Percentiles rank a stretch among this genome's conserved stretches.
phyloP scores from a whole-genome alignment of 495 filamentous ascomycete species.

The Podospora conica region DNA sequence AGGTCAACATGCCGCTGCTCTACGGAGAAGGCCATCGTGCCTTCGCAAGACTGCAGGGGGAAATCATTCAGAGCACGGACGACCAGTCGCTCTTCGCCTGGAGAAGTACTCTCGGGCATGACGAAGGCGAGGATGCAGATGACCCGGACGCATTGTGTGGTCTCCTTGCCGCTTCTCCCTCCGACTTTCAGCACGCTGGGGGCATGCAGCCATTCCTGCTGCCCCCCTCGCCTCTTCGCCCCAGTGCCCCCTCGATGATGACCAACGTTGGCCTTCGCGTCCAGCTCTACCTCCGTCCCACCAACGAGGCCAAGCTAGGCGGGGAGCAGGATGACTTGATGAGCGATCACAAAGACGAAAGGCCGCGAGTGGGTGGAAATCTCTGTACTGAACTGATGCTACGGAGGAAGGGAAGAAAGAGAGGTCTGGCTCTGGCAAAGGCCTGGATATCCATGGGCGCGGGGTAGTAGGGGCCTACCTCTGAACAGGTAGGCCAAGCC shows the following conservation, averaged over 20 bases:
- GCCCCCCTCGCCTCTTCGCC: neutral
- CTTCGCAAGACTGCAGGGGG: conserved; percentile 1
- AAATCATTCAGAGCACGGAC: conserved; percentile 1
- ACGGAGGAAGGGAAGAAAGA: no score
- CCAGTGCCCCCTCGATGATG: neutral
- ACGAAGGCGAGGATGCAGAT: neutral
- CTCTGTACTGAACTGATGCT: no score
- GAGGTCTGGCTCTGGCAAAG: no score
- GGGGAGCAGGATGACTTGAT: no score
- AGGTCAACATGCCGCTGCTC: conserved; percentile 4
- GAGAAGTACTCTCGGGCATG: neutral
- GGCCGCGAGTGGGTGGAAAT: no score
- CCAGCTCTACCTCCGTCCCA: conserved; percentile 3
- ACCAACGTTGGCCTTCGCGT: conserved; percentile 2
- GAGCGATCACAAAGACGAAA: no score
- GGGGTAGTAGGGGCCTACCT: no score
- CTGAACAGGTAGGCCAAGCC: no score
- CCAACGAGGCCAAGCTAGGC: neutral
- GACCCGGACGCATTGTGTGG: conserved; percentile 2
- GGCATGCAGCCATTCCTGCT: neutral
- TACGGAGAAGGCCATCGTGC: neutral
- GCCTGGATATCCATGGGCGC: no score
- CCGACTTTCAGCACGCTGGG: neutral
- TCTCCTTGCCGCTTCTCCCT: neutral
- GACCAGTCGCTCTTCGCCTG: conserved; percentile 3